phyloP scores from a whole-genome alignment of 768 basidiomycete species.

The Daedaleopsis nitida region DNA sequence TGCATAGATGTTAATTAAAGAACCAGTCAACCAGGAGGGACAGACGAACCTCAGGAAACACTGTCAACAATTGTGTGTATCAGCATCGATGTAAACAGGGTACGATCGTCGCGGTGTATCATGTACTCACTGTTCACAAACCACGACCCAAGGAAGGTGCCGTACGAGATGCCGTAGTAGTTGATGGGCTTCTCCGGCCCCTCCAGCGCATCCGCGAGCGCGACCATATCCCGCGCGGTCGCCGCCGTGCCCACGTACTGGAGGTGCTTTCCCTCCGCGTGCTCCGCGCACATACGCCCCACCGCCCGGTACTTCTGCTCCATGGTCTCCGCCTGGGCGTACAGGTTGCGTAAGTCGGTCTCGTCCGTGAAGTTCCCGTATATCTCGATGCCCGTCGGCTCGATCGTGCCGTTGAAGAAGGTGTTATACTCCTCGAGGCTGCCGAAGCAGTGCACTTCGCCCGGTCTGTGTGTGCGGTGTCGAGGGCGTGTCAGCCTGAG shows the following conservation, averaged over 20 bases:
- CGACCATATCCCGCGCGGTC: constrained; percentile 7
- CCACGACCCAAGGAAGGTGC: neutral
- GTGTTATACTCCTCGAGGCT: neutral
- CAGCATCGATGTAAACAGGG: neutral
- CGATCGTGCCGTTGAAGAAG: neutral
- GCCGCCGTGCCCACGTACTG: constrained; percentile 9
- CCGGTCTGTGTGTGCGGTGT: neutral
- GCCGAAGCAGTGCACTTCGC: constrained; percentile 7
- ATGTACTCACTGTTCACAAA: constrained; percentile 1
- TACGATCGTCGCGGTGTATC: too few relatives aligned
- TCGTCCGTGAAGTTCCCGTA: neutral
- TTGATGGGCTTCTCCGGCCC: constrained; percentile 7
- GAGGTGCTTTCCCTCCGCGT: neutral
- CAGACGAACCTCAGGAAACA: constrained; percentile 10
- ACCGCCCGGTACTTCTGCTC: neutral
- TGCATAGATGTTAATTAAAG: neutral
- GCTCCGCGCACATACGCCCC: neutral
- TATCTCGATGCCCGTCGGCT: neutral
- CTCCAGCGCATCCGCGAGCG: constrained; percentile 8
- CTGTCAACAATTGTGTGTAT: neutral
- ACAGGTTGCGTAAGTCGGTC: neutral
- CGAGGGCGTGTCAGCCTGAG: too few relatives aligned
- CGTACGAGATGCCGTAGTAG: constrained; percentile 4
- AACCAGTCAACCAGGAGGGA: neutral
- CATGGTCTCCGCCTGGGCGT: neutral